phyloP scores from a whole-genome alignment of 495 filamentous ascomycete genomes.

The Penicillium waksmanii region DNA sequence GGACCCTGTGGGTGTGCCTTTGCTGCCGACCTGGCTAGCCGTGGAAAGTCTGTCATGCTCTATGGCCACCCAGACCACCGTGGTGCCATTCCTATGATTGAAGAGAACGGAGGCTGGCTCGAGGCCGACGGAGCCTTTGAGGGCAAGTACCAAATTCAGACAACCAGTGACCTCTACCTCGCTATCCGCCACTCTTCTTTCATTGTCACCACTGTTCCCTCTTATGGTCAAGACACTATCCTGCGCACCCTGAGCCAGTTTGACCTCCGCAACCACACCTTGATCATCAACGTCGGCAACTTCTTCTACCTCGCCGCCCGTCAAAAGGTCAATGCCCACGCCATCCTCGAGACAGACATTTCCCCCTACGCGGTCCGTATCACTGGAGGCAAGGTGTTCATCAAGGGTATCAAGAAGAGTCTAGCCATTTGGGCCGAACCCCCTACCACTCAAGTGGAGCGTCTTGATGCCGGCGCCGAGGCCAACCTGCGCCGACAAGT shows the following conservation, averaged over 20 bases:
- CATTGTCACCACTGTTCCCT: slow-evolving; percentile 23
- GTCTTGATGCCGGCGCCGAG: slow-evolving; percentile 10
- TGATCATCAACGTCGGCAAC: slow-evolving; percentile 27
- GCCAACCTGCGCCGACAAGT: slow-evolving; percentile 16
- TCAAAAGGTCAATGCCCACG: slow-evolving; percentile 22
- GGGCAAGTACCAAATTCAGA: slow-evolving; percentile 21
- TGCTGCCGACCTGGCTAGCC: slow-evolving; percentile 22
- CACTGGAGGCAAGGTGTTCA: slow-evolving; percentile 14
- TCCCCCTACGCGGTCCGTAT: slow-evolving; percentile 24
- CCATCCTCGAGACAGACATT: slow-evolving; percentile 25
- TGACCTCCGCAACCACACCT: slow-evolving; percentile 20
- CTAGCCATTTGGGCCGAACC: slow-evolving; percentile 24
- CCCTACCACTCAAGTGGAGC: slow-evolving; percentile 17
- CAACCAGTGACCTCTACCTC: slow-evolving; percentile 23
- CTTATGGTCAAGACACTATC: slow-evolving; percentile 24
- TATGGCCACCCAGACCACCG: slow-evolving; percentile 25
- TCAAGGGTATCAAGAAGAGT: slow-evolving; percentile 25
- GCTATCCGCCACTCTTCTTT: slow-evolving; percentile 20
- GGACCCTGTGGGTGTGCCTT: slow-evolving; percentile 27
- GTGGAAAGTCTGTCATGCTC: slow-evolving; percentile 21
- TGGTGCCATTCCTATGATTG: slow-evolving; percentile 21
- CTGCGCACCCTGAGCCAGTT: slow-evolving; percentile 18
- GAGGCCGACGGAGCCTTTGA: slow-evolving; percentile 16
- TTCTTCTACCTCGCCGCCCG: slow-evolving; percentile 27
- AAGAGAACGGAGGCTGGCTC: slow-evolving; percentile 23